phyloP scores from a whole-genome alignment of 345 rosid species.

The Eucalyptus caleyi region DNA sequence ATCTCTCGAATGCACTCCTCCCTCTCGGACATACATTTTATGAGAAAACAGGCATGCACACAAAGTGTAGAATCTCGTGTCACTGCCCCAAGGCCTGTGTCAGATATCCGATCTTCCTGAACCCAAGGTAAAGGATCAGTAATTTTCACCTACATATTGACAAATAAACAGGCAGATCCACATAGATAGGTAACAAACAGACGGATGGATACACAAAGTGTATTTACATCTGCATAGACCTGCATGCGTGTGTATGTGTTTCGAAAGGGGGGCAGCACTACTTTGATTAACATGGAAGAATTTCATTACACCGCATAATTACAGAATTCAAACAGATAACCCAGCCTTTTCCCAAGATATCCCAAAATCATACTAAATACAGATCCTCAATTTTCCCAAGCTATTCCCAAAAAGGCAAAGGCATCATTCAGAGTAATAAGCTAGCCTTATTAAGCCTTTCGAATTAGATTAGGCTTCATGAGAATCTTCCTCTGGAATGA shows the following conservation, averaged over 20 bases:
- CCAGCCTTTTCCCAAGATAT: background rate
- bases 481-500: background rate
- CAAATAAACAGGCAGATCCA: background rate
- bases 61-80: slow-evolving; percentile 72
- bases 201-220: background rate
- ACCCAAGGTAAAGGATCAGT: slow-evolving; percentile 11
- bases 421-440: background rate
- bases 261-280: background rate
- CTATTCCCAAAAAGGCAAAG: background rate
- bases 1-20: slow-evolving; percentile 89
- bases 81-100: slow-evolving; percentile 70
- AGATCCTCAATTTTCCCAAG: background rate
- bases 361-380: background rate
- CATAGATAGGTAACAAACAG: background rate
- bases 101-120: slow-evolving; percentile 85
- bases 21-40: slow-evolving; percentile 89
- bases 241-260: background rate
- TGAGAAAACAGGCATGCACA: slow-evolving; percentile 86
- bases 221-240: background rate
- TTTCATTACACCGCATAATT: background rate
- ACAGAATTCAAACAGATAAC: background rate
- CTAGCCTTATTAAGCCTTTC: background rate
- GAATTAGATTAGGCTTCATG: background rate
- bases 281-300: background rate
- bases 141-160: background rate